A percentile compares a stretch with the other conserved stretches of the same genome.
Conservation (phyloP, 1,139 yeast species). For the Torulaspora pretoriensis region DNA sequence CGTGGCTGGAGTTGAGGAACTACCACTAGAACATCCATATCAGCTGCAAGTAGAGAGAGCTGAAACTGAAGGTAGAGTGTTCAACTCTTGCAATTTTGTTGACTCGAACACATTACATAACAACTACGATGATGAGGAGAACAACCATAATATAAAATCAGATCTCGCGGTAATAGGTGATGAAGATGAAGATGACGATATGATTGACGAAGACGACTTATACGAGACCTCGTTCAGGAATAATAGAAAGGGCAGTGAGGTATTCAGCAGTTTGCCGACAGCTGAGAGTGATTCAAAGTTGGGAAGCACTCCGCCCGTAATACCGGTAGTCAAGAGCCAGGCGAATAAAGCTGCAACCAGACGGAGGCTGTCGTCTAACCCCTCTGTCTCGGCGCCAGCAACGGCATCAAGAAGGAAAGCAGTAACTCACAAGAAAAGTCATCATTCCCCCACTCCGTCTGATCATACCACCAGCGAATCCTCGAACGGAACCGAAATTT, state of each 20-base stretch:
- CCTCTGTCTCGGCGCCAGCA: constrained; percentile 4
- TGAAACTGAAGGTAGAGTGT: constrained; percentile 39
- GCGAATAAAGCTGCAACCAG: constrained; percentile 1
- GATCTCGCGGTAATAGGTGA: constrained; percentile 16
- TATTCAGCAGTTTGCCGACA: constrained; percentile 12
- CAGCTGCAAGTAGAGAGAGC: constrained; percentile 5
- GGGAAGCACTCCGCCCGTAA: constrained; percentile 11
- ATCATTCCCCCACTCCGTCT: constrained; percentile 11
- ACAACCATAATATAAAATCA: constrained; percentile 1
- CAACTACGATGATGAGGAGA: constrained; percentile 1
- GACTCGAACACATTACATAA: constrained; percentile 26
- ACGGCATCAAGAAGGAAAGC: constrained; percentile 16
- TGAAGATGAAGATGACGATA: constrained; percentile 18
- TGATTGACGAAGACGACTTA: constrained; percentile 25
- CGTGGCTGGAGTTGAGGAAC: constrained; percentile 2
- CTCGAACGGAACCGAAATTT: constrained; percentile 38
- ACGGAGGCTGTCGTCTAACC: constrained; percentile 2
- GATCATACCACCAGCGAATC: constrained; percentile 22
- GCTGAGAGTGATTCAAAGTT: neutral
- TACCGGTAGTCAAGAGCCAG: constrained; percentile 5
- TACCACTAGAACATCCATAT: constrained; percentile 6
- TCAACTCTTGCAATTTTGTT: constrained; percentile 41
- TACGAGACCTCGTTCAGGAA: constrained; percentile 27
- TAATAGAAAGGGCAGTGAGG: constrained; percentile 24
- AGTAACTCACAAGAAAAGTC: constrained; percentile 9